Evolutionary conservation across 164 flowering plant genomes (phyloP).

Genomic region (Echeveria elegans): DNA sequence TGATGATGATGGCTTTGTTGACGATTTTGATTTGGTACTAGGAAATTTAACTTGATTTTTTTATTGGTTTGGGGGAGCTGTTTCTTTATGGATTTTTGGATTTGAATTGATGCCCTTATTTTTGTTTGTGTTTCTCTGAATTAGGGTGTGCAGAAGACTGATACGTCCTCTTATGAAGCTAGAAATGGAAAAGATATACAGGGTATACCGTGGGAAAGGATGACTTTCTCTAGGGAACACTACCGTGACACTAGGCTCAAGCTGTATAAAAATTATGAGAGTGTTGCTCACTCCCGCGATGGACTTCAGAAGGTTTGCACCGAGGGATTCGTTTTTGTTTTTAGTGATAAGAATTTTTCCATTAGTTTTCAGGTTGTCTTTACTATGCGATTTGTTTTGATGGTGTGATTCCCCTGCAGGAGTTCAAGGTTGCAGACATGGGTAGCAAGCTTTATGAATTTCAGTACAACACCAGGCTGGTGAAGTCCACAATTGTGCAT

Average conservation of each 20-base stretch:
- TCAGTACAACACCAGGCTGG: constrained; percentile 41
- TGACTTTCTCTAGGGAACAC: constrained; percentile 59
- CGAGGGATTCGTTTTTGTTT: constrained; percentile 17
- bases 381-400: no score
- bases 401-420: constrained; percentile 31
- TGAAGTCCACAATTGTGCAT: constrained; percentile 83
- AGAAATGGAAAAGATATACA: constrained; percentile 91
- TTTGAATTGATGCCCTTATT: neutral
- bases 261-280: constrained; percentile 72
- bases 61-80: neutral
- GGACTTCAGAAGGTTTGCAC: constrained; percentile 49
- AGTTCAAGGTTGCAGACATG: constrained; percentile 51
- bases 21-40: constrained; percentile 43
- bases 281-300: constrained; percentile 32
- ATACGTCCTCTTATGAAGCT: constrained; percentile 79
- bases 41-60: neutral
- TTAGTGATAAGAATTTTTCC: neutral
- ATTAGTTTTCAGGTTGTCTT: neutral
- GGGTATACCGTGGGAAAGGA: constrained; percentile 90
- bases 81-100: neutral
- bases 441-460: constrained; percentile 70
- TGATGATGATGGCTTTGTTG: constrained; percentile 45
- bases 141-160: constrained; percentile 57
- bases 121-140: neutral
- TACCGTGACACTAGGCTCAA: constrained; percentile 72